Percentiles rank a stretch among this genome's conserved stretches.
Conservation (phyloP, 2,329 filamentous ascomycete species). For the Cadophora malorum region DNA sequence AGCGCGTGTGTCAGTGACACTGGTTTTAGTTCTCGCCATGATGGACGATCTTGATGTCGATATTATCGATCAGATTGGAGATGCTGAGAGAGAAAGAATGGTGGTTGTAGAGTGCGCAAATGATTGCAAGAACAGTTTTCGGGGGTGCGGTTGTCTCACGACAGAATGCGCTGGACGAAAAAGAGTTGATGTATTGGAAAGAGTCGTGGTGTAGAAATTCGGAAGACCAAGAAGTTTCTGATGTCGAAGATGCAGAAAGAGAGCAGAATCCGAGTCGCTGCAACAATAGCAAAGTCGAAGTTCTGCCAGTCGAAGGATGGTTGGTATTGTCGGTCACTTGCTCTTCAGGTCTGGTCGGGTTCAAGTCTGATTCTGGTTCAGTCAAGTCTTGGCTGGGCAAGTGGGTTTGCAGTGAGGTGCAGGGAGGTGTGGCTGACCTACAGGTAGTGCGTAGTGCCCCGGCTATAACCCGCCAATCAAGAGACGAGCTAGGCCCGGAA, state of each 20-base stretch:
- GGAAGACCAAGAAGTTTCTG: not conserved
- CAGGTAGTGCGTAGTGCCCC: too few relatives aligned
- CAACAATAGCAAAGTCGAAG: constrained; percentile 18
- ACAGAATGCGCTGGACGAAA: constrained; percentile 15
- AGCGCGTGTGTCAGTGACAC: constrained; percentile 16
- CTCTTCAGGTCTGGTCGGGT: not conserved
- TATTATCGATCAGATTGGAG: constrained; percentile 17
- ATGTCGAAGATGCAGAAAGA: not conserved
- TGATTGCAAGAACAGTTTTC: constrained; percentile 30
- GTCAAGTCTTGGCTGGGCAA: not conserved
- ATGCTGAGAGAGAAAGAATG: constrained; percentile 25
- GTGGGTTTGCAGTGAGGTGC: not conserved
- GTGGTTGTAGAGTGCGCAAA: constrained; percentile 19
- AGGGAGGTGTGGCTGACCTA: constrained; percentile 12
- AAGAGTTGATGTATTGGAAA: constrained; percentile 10
- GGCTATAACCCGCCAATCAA: constrained; percentile 23
- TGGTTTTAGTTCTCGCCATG: constrained; percentile 20
- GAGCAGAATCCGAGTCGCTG: constrained; percentile 11
- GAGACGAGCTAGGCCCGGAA: constrained; percentile 21
- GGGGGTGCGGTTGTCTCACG: constrained; percentile 25
- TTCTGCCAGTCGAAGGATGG: not conserved
- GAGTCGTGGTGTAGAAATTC: not conserved
- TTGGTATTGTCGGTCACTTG: constrained; percentile 26
- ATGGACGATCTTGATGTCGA: constrained; percentile 15
- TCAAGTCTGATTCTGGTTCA: not conserved